These are phyloP conservation scores for Colletotrichum somersetense DNA, from an alignment of 2,329 filamentous ascomycete genomes.

Conservation along the genomic window DNA sequence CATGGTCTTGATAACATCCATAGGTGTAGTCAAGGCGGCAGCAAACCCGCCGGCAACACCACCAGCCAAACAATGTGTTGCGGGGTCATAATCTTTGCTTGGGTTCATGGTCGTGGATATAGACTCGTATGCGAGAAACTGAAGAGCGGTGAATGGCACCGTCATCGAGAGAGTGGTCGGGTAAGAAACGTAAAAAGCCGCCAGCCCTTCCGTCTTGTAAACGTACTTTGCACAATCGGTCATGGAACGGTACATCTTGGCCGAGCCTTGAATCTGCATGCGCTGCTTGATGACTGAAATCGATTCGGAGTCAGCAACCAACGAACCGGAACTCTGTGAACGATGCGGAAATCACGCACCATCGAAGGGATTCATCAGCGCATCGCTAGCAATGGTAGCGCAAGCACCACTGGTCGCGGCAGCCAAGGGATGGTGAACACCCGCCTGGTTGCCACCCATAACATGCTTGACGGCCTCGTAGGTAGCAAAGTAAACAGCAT, in stretches of 20 bases:
- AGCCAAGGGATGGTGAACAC: conserved; percentile 91
- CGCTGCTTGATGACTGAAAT: conserved; percentile 94
- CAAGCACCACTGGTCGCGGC: conserved; percentile 93
- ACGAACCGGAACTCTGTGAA: not conserved
- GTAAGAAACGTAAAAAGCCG: conserved; percentile 98
- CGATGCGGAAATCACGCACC: conserved; percentile 66
- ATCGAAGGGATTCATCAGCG: conserved; percentile 99
- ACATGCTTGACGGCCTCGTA: conserved; percentile 98
- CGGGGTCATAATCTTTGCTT: conserved; percentile 85
- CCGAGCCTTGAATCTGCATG: conserved; percentile 98
- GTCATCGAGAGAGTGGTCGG: conserved; percentile 99
- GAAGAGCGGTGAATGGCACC: conserved; percentile 94
- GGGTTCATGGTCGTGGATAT: conserved; percentile 95
- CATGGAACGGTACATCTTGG: conserved; percentile 86
- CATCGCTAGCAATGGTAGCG: conserved; percentile 96
- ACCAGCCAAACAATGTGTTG: conserved; percentile 93
- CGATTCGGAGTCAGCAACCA: conserved; percentile 2
- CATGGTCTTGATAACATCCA: conserved; percentile 98
- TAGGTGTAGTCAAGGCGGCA: conserved; percentile 91
- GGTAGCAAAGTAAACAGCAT: conserved; percentile 98
- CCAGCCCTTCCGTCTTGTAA: conserved; percentile 87
- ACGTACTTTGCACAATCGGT: conserved; percentile 88
- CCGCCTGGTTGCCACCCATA: conserved; percentile 90
- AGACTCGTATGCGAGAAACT: conserved; percentile 98
- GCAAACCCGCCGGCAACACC: conserved; percentile 94